Evolutionary conservation across 805 yeast genomes (phyloP).

Genomic region (Ogataea nitratoaversa): DNA sequence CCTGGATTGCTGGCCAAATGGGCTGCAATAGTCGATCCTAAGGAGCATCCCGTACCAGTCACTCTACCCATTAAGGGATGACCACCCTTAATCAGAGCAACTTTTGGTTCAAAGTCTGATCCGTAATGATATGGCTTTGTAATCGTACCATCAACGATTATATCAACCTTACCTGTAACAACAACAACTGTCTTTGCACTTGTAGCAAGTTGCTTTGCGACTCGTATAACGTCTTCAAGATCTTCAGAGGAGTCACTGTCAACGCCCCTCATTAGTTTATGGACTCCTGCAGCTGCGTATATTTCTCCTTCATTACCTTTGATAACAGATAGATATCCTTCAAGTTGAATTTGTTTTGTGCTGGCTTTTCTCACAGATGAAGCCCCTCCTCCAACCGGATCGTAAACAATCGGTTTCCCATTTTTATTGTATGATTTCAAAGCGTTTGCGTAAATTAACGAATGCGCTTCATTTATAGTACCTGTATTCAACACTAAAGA

Average conservation of each 20-base stretch:
- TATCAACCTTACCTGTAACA: constrained; percentile 60
- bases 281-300: constrained; percentile 48
- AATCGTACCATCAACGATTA: constrained; percentile 44
- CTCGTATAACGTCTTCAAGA: constrained; percentile 29
- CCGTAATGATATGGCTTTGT: not conserved
- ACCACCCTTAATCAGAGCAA: constrained; percentile 49
- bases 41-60: constrained; percentile 81
- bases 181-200: constrained; percentile 59
- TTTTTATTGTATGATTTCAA: constrained; percentile 51
- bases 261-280: constrained; percentile 63
- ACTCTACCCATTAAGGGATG: constrained; percentile 57
- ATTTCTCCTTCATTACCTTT: constrained; percentile 90
- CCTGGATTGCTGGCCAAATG: constrained; percentile 43
- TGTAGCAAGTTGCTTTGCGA: constrained; percentile 47
- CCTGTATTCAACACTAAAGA: constrained; percentile 74
- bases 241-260: constrained; percentile 37
- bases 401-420: constrained; percentile 67
- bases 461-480: constrained; percentile 47
- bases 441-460: constrained; percentile 47
- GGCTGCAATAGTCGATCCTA: constrained; percentile 69
- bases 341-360: constrained; percentile 45
- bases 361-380: constrained; percentile 50
- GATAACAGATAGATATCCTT: constrained; percentile 60
- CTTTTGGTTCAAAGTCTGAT: constrained; percentile 22
- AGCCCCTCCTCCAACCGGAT: constrained; percentile 95